Evolutionary conservation across 2,329 filamentous ascomycete genomes (phyloP).

Genomic region (Aspergillus sergii): DNA sequence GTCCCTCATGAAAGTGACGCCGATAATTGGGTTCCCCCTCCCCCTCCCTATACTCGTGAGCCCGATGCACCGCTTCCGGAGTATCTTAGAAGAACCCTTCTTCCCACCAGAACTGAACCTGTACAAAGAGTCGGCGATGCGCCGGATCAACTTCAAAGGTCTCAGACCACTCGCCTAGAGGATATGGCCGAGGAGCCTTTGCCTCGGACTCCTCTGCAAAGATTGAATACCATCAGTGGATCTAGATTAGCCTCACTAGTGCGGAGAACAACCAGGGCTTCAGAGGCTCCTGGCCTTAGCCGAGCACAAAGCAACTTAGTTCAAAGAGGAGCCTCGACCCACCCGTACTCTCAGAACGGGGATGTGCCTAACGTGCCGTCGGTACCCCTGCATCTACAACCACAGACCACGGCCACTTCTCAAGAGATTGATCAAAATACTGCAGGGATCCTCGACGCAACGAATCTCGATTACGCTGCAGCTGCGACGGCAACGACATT

Average conservation of each 20-base stretch:
- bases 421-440: background rate
- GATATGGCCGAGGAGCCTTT: constrained; percentile 22
- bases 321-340: constrained; percentile 14
- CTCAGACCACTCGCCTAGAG: constrained; percentile 31
- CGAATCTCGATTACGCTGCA: background rate
- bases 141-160: constrained; percentile 21
- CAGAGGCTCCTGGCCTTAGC: constrained; percentile 14
- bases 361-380: constrained; percentile 7
- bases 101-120: constrained; percentile 30
- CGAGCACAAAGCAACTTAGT: constrained; percentile 18
- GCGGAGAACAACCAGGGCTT: constrained; percentile 22
- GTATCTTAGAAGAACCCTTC: constrained; percentile 36
- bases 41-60: constrained; percentile 67
- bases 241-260: constrained; percentile 20
- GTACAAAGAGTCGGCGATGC: constrained; percentile 13
- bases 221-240: constrained; percentile 30
- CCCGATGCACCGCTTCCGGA: constrained; percentile 42
- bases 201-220: constrained; percentile 30
- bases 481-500: background rate
- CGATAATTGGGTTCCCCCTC: constrained; percentile 85
- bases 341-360: constrained; percentile 4
- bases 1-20: constrained; percentile 84
- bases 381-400: constrained; percentile 3
- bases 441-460: too few species aligned
- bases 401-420: background rate